Evolutionary conservation across 208 protist species (phyloP).

Genomic region (Crithidia brevicula): DNA sequence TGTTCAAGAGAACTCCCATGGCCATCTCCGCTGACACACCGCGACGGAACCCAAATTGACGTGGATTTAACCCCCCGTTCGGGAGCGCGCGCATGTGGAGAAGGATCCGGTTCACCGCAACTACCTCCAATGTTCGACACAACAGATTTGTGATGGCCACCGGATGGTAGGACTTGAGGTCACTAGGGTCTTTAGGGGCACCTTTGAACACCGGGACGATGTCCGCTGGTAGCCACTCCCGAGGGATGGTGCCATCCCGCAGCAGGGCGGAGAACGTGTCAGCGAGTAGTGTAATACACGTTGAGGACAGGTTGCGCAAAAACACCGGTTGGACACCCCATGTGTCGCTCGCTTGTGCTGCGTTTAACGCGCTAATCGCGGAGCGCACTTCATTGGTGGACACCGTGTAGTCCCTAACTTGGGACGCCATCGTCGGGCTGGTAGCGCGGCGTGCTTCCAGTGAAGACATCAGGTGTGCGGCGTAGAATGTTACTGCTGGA

Average conservation of each 20-base stretch:
- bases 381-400: not conserved
- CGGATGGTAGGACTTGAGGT: not conserved
- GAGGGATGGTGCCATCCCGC: not conserved
- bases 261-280: not conserved
- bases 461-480: not conserved
- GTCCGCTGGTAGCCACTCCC: not conserved
- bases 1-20: not conserved
- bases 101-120: not conserved
- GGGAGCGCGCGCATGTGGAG: not conserved
- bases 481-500: not conserved
- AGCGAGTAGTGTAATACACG: not conserved
- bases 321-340: not conserved
- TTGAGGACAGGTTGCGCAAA: not conserved
- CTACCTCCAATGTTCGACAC: not conserved
- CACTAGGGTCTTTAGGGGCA: not conserved
- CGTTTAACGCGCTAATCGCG: not conserved
- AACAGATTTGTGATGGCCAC: conserved; percentile 3
- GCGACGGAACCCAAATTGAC: conserved; percentile 5
- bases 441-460: not conserved
- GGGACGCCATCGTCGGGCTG: not conserved
- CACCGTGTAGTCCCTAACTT: not conserved
- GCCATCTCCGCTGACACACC: conserved; percentile 4
- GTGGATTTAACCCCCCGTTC: not conserved
- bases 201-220: conserved; percentile 6
- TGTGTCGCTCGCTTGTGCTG: not conserved